A percentile compares a stretch with the other conserved stretches of the same genome.
These are phyloP conservation scores for Cordyceps tenuipes DNA, from an alignment of 2,329 filamentous ascomycete genomes.

Conservation along the genomic window DNA sequence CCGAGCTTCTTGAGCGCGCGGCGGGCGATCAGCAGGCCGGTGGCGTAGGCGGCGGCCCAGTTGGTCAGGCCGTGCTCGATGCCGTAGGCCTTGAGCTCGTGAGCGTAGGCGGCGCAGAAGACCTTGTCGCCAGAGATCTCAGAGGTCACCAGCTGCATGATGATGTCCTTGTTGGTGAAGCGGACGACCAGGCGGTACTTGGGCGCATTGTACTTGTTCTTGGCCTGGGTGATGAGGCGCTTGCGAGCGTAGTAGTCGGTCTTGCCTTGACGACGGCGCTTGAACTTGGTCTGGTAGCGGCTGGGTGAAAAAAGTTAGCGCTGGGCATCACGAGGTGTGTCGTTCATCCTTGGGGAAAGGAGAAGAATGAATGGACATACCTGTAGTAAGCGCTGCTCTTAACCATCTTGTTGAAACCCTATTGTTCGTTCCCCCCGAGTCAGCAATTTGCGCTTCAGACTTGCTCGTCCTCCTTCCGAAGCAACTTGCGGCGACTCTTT, in stretches of 20 bases:
- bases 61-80: conserved; percentile 99
- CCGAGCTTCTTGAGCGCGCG: conserved; percentile 96
- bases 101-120: conserved; percentile 82
- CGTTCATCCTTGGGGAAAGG: not conserved
- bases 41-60: conserved; percentile 97
- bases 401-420: conserved; percentile 89
- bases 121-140: conserved; percentile 98
- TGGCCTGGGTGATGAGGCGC: conserved; percentile 98
- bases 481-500: conserved; percentile 93
- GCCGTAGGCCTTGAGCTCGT: conserved; percentile 97
- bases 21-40: conserved; percentile 92
- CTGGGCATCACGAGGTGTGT: not conserved
- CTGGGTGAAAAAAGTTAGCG: conserved; percentile 40
- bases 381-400: conserved; percentile 99
- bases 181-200: conserved; percentile 99
- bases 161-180: conserved; percentile 99
- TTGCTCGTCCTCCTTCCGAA: conserved; percentile 63
- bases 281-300: conserved; percentile 99
- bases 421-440: conserved; percentile 60
- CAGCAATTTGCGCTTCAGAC: conserved; percentile 99
- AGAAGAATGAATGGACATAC: conserved; percentile 45
- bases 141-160: conserved; percentile 92
- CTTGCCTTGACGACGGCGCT: conserved; percentile 91
- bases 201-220: conserved; percentile 99
- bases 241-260: conserved; percentile 99